Percentiles rank a stretch among this genome's conserved stretches.
These are phyloP conservation scores for Myochromella boudieri DNA, from an alignment of 768 basidiomycete genomes.

Conservation along the genomic window DNA sequence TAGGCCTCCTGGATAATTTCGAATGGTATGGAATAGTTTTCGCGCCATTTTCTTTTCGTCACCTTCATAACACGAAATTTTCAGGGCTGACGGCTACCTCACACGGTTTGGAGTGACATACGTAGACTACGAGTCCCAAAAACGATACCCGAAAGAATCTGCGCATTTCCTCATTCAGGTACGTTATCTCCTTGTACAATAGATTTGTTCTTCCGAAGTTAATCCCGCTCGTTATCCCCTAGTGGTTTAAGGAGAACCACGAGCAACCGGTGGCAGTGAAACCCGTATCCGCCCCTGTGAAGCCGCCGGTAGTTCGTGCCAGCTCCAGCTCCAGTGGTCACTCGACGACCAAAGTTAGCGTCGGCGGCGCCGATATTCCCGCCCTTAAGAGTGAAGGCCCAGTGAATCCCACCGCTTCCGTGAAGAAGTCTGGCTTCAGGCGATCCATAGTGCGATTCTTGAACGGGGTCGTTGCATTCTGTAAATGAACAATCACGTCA, in stretches of 20 bases:
- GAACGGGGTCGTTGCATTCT: background rate
- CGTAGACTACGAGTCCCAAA: constrained; percentile 68
- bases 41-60: background rate
- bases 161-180: constrained; percentile 58
- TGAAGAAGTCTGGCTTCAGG: background rate
- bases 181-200: constrained; percentile 9
- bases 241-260: constrained; percentile 40
- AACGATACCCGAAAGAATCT: constrained; percentile 64
- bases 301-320: background rate
- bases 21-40: constrained; percentile 45
- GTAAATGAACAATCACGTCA: constrained; percentile 1
- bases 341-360: background rate
- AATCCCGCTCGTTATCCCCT: background rate
- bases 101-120: constrained; percentile 74
- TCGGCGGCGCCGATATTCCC: background rate
- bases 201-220: background rate
- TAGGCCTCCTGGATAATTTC: constrained; percentile 70
- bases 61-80: background rate
- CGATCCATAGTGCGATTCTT: background rate
- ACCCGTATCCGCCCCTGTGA: background rate
- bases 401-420: too few relatives aligned
- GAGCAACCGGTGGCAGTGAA: background rate
- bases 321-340: background rate
- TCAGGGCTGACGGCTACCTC: constrained; percentile 65
- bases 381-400: background rate